Conservation (phyloP, 2,329 filamentous ascomycete species). For the Thelonectria rubi region DNA sequence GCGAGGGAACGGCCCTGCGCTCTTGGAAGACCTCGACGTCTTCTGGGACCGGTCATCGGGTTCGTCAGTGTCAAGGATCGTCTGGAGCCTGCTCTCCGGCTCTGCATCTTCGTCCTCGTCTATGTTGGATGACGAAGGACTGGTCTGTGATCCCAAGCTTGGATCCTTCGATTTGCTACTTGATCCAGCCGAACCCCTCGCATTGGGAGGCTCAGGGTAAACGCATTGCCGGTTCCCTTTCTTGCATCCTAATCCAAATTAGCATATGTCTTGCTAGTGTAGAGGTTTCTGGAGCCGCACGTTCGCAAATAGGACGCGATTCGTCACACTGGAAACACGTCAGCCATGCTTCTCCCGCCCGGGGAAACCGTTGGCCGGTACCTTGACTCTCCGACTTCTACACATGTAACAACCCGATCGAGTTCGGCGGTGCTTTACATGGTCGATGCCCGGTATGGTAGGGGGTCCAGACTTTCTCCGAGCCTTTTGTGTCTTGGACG, state of each 20-base stretch:
- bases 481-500: constrained; percentile 58
- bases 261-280: constrained; percentile 12
- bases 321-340: constrained; percentile 81
- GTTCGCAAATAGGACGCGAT: constrained; percentile 83
- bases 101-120: constrained; percentile 59
- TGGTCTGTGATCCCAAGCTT: constrained; percentile 50
- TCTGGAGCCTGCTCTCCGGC: constrained; percentile 55
- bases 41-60: constrained; percentile 45
- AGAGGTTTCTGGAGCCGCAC: constrained; percentile 53
- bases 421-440: constrained; percentile 92
- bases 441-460: constrained; percentile 62
- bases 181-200: constrained; percentile 48
- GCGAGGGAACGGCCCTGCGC: constrained; percentile 1
- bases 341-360: constrained; percentile 4
- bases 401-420: constrained; percentile 95
- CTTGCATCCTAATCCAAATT: constrained; percentile 73
- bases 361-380: constrained; percentile 45
- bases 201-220: constrained; percentile 77
- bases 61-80: constrained; percentile 66
- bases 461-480: constrained; percentile 58
- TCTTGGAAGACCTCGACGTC: constrained; percentile 26
- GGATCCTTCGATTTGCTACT: constrained; percentile 50
- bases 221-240: constrained; percentile 92
- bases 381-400: constrained; percentile 85
- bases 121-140: constrained; percentile 64